These are phyloP conservation scores for Talinum fruticosum DNA, from an alignment of 148 eudicot genomes.

Conservation along the genomic window DNA sequence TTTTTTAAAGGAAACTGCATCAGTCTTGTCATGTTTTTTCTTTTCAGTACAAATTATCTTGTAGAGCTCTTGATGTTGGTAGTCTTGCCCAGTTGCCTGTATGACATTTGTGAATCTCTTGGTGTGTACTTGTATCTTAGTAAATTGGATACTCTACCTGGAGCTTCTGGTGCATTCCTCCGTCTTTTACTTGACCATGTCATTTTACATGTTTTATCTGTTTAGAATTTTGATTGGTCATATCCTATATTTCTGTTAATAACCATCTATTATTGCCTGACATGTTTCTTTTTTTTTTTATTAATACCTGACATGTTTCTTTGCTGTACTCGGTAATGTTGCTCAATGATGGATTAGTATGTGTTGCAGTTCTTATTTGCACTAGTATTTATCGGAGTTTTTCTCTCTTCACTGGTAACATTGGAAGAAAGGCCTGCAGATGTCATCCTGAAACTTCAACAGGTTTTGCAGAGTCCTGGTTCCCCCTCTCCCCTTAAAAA, in stretches of 20 bases:
- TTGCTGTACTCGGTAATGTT: background rate
- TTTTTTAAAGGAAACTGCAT: too few species aligned
- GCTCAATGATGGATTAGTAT: background rate
- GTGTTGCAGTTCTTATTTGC: conserved; percentile 79
- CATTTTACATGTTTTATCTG: background rate
- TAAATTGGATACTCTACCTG: conserved; percentile 49
- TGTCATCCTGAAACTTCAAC: conserved; percentile 87
- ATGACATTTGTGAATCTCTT: background rate
- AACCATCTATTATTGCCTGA: background rate
- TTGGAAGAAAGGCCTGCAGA: conserved; percentile 78
- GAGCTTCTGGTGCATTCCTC: conserved; percentile 56
- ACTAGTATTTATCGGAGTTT: conserved; percentile 72
- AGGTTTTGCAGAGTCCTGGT: conserved; percentile 39
- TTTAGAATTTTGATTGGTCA: background rate
- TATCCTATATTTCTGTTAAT: background rate
- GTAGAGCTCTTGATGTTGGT: too few species aligned
- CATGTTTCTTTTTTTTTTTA: too few species aligned
- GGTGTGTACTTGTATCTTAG: conserved; percentile 60
- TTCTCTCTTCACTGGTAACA: conserved; percentile 64
- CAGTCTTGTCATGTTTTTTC: too few species aligned
- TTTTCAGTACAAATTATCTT: too few species aligned
- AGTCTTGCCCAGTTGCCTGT: too few species aligned
- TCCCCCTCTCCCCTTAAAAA: background rate
- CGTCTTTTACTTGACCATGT: conserved; percentile 73
- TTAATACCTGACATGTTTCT: too few species aligned